Base-by-base conservation (phyloP, 257 asterid genomes). In the Anisodus tanguticus region DNA sequence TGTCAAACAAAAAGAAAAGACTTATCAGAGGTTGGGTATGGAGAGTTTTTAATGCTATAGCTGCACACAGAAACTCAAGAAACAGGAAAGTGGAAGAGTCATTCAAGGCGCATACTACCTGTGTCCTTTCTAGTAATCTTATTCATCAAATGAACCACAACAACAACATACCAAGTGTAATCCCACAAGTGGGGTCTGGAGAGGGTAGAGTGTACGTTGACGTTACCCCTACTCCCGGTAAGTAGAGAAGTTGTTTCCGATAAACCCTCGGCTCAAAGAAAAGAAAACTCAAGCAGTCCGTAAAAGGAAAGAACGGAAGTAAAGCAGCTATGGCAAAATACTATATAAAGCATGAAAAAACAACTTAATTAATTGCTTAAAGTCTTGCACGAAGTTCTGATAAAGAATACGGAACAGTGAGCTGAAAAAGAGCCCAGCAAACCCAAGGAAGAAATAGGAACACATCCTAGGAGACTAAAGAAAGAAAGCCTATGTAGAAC, bases 1-100 rank as follows among this genome's bases (percentile, higher is more conserved):
- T 89, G 90, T 26, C 66, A 51, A 87, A 80, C 72, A 82, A 82
- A 55, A 72, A n/a, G 37, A 60, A 16, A 7, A 67, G 74, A 41
- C 2, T 0, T 51, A 31, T 74, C 6, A 47, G 60, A 19, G 19
- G 43, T 74, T 47, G 10, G 10, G 60, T 19, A 72, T 72, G 80
- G 41, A 47, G 57, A 74, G 19, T 72, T 47, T 1, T 66, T 19
- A 47, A 47, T n/a, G 41, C 12, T 5, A 47, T 47, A 47, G 59
- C 43, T 45, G 60, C 60, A 74, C 80, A 49, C 2, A 12, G 26
- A 19, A 47, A 47, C 58, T 47, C 10, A 19, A 47, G 6, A 74
- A 74, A 11, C 39, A 74, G 19, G 17, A 47, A 47, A 47, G 41
- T 11, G 5, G 41, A 72, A 72, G 17, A 9, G 79, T n/a, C 10